Evolutionary conservation across 163 green algal species (phyloP), one percentile per base, ranked within the genome.

Genomic region (Scenedesmus sp.): DNA sequence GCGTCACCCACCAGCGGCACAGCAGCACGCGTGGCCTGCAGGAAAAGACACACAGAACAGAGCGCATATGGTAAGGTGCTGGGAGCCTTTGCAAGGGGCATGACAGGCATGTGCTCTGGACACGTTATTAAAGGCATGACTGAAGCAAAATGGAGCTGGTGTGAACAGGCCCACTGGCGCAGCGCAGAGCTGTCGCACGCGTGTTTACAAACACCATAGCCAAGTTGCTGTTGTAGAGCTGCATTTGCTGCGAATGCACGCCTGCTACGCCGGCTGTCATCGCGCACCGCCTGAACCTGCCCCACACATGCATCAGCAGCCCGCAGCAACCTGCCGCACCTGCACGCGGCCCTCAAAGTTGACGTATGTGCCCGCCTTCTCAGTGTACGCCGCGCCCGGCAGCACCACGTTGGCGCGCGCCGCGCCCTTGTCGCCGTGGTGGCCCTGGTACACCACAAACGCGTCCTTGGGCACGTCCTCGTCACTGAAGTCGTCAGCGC

Each of bases 401-500:
- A 99, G 97, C 57, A 99, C 93, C 0, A 99, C 97, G 92, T 99
- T 93, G 16, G 98, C 98, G 12, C 97, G 93, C 3, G 96, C 92
- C 3, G 98, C 98, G 15, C 98, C 98, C n/a, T 93, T 93, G 94
- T 99, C 98, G 8, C 98, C 98, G 88, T 99, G 98, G 94, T 99
- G 96, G 20, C 98, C 98, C 96, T 99, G 97, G 96, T 99, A 99
- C 26, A 99, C 94, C 20, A 99, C 98, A 95, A 99, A 99, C 0
- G 98, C 98, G 79, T 95, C 96, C 20, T 91, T 88, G 0, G 98
- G 97, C 76, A 99, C 96, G 34, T 98, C 96, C 0, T 86, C 92
- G 13, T 97, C 95, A 20, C 92, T 82, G 34, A 93, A 98, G 92
- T 99, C 98, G 89, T 99, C 98, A 3, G 98, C 96, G 60, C 97